Evolutionary conservation across 805 yeast genomes (phyloP).

Genomic region (Kluyveromyces lactis): DNA sequence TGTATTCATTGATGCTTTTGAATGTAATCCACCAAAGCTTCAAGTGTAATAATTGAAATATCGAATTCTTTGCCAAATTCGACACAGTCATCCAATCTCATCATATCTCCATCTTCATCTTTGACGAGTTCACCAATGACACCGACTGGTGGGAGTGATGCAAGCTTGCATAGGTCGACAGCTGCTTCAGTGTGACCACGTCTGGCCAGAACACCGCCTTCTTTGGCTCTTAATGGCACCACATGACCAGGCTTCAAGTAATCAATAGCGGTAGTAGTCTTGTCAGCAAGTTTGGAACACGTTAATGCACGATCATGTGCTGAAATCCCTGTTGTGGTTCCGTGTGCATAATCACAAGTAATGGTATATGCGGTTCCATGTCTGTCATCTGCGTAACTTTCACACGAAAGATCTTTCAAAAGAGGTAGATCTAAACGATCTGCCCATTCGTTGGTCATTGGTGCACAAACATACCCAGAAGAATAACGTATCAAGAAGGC

Average conservation of each 20-base stretch:
- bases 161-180: constrained; percentile 72
- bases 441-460: constrained; percentile 69
- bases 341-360: constrained; percentile 76
- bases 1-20: constrained; percentile 8
- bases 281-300: constrained; percentile 57
- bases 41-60: constrained; percentile 71
- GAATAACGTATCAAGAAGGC: constrained; percentile 85
- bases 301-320: constrained; percentile 92
- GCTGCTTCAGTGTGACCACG: constrained; percentile 98
- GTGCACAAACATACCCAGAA: constrained; percentile 91
- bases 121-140: constrained; percentile 91
- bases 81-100: constrained; percentile 81
- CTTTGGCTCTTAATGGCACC: constrained; percentile 84
- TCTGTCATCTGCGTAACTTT: constrained; percentile 50
- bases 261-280: constrained; percentile 43
- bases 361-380: constrained; percentile 97
- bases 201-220: constrained; percentile 73
- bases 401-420: constrained; percentile 38
- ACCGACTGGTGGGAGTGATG: constrained; percentile 78
- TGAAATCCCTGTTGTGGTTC: constrained; percentile 94
- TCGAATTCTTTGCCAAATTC: constrained; percentile 54
- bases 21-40: constrained; percentile 55
- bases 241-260: constrained; percentile 92
- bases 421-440: constrained; percentile 72
- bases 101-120: constrained; percentile 92